Evolutionary conservation across 2,329 filamentous ascomycete genomes (phyloP).

Genomic region (Sporothrix humicola): DNA sequence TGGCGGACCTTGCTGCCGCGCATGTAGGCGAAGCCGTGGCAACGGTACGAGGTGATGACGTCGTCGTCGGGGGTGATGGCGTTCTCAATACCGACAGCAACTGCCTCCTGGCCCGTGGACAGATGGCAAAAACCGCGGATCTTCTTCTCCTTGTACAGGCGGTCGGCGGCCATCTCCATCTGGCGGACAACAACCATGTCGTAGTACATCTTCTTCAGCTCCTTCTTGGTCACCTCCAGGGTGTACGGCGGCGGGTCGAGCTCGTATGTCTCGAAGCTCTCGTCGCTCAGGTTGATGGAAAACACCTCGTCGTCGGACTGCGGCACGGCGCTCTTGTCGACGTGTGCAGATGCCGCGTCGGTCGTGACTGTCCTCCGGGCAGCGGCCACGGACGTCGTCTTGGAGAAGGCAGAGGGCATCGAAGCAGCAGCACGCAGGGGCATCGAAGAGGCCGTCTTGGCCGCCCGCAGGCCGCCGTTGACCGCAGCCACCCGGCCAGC

Average conservation of each 20-base stretch:
- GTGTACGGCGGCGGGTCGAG: conserved; percentile 95
- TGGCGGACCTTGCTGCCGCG: conserved; percentile 87
- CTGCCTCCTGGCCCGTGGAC: conserved; percentile 96
- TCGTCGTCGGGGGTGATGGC: conserved; percentile 91
- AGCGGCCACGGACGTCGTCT: conserved; percentile 47
- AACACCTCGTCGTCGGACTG: conserved; percentile 95
- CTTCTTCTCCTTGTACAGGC: conserved; percentile 99
- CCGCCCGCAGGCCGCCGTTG: conserved; percentile 29
- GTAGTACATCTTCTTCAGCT: conserved; percentile 98
- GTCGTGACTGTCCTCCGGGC: conserved; percentile 84
- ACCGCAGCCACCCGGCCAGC: conserved; percentile 51
- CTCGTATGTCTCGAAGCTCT: conserved; percentile 99
- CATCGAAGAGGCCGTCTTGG: conserved; percentile 42
- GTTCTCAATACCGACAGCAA: conserved; percentile 95
- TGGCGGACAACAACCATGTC: conserved; percentile 95
- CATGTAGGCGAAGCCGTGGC: conserved; percentile 98
- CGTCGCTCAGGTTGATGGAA: conserved; percentile 88
- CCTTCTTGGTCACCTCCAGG: conserved; percentile 91
- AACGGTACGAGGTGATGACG: conserved; percentile 97
- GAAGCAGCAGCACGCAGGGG: conserved; percentile 31
- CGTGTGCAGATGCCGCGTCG: conserved; percentile 88
- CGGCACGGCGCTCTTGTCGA: conserved; percentile 73
- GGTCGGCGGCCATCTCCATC: conserved; percentile 99
- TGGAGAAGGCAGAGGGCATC: conserved; percentile 22
- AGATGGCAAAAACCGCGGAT: conserved; percentile 99